Evolutionary conservation across 1,284 basidiomycete genomes (phyloP), one percentile per base, ranked within the genome.

Genomic region (Naganishia liquefaciens): DNA sequence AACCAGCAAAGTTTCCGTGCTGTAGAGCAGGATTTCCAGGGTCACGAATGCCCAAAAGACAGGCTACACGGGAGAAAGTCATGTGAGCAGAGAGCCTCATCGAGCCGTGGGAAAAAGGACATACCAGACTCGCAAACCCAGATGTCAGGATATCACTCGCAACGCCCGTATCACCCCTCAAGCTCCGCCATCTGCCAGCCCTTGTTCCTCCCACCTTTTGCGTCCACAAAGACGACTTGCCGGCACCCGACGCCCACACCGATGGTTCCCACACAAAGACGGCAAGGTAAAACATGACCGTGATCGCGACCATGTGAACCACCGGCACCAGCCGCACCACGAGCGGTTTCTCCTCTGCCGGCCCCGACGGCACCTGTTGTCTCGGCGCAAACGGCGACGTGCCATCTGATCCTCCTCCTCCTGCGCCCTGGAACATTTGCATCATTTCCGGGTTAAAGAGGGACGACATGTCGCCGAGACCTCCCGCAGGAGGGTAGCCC

Each of bases 31-130:
- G 11, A 76, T 70, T 52, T 78, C 74, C 19, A 80, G 65, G 0
- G 78, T 79, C 0, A 71, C 65, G 61, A 79, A 80, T 0, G 78
- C 77, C 75, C 76, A 79, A 69, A 80, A 80, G 15, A 79, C 66
- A n/a, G 79, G 78, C 79, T 80, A 62, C 10, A 4, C 7, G 17
- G 13, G 28, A 2, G 11, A 27, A 27, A 21, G 11, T 17, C 13
- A 40, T 5, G 10, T 19, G 19, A 17, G 37, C 11, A 10, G 21
- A 9, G 23, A 9, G 43, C 13, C 33, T 2, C 2, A 13, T 5
- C 2, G 7, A 37, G 33, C 13, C 33, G 33, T 37, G 0, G n/a
- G n/a, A 33, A 0, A 3, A 21, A 10, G 10, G 15, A 66, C 71
- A 65, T 60, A 72, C 71, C 50, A 72, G 33, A 19, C 60, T 60